Conservation (phyloP, 2,329 filamentous ascomycete genomes). For the Thielaviopsis euricoi region DNA sequence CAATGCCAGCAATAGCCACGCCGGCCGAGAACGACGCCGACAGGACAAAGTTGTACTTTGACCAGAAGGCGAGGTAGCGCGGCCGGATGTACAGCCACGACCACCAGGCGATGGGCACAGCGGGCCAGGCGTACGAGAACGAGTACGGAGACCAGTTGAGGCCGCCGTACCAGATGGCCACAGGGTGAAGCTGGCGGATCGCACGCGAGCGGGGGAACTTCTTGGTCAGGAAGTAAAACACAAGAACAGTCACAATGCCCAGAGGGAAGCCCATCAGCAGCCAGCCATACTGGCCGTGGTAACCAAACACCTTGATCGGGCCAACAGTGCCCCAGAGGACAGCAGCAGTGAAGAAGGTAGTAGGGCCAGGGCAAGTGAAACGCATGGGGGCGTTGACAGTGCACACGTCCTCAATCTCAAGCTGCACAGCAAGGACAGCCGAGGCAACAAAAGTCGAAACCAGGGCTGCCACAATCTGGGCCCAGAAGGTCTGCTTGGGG, state of each 20-base stretch:
- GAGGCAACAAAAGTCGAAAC: constrained; percentile 34
- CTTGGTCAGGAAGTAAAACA: constrained; percentile 17
- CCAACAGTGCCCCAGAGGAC: constrained; percentile 30
- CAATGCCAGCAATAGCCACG: constrained; percentile 28
- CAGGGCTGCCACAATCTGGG: constrained; percentile 41
- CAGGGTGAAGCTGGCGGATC: constrained; percentile 26
- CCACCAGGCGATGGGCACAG: constrained; percentile 29
- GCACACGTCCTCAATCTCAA: constrained; percentile 22
- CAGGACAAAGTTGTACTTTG: constrained; percentile 32
- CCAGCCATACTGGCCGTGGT: constrained; percentile 22
- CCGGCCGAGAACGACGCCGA: constrained; percentile 28
- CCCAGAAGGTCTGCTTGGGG: constrained; percentile 40
- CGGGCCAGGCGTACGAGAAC: constrained; percentile 28
- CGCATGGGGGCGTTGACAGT: constrained; percentile 20
- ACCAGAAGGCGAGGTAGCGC: constrained; percentile 31
- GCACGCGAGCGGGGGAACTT: constrained; percentile 18
- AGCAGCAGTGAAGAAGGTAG: constrained; percentile 27
- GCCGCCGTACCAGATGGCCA: constrained; percentile 25
- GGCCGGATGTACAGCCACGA: constrained; percentile 31
- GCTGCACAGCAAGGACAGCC: constrained; percentile 31
- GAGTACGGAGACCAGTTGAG: constrained; percentile 29
- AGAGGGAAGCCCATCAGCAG: constrained; percentile 24
- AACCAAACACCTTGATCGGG: constrained; percentile 25
- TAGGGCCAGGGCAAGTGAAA: constrained; percentile 23
- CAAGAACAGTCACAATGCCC: constrained; percentile 19